Evolutionary conservation across 306 rosid genomes (phyloP), one percentile per base, ranked within the genome.

Genomic region (Dryas drummondii): DNA sequence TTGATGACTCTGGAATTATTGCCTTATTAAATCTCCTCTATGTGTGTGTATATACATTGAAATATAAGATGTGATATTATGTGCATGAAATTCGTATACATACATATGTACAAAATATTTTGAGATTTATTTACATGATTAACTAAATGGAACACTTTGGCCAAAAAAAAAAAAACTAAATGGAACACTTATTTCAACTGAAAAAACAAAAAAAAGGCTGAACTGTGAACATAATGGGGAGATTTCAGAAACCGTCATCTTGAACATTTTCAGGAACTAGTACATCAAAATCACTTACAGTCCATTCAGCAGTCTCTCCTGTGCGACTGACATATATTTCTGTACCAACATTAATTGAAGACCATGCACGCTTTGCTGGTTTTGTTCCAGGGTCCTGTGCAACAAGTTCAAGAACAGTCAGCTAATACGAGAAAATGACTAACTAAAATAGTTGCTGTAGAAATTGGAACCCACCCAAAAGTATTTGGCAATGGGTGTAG

Each of bases 301-400:
- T 73, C 88, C 90, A 86, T 71, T 83, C 88, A 2, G 87, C 88
- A 2, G 84, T 88, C 65, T 44, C 82, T 14, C 83, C 72, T 2
- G 26, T 15, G 8, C 44, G 37, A 52, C 84, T 83, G 3, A 79
- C 71, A 62, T 85, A 83, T 57, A 88, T 86, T 70, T 88, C 89
- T 41, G 87, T 69, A 11, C 89, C 89, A 13, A 81, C 86, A 69
- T 88, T 74, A 27, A 85, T 66, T 2, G 90, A 88, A 7, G 75
- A 70, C 92, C 88, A 88, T 42, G 68, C 66, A 40, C 88, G 73
- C 82, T 72, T 70, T n/a, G 86, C 89, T 7, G 86, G 84, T 47
- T 79, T 69, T 10, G 89, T 85, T 58, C 89, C 89, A 40, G 89
- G 84, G 54, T 88, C 89, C 89, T 83, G 65, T 42, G 32, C 71